Percentiles rank a stretch among this genome's conserved stretches.
phyloP scores from a whole-genome alignment of 148 eudicot species.

The Fagopyrum tataricum region DNA sequence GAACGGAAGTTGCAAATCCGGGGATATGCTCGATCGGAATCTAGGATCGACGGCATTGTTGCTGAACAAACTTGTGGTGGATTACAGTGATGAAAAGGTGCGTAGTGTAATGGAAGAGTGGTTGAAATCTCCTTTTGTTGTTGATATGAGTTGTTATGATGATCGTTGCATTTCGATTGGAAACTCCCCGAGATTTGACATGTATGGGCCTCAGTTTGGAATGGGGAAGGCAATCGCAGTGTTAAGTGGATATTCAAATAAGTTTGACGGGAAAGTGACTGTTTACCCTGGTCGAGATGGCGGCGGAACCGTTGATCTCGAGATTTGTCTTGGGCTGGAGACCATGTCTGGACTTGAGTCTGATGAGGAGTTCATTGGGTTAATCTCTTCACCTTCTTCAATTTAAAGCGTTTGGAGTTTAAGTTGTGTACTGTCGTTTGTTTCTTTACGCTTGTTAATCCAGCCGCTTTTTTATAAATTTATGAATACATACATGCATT shows the following conservation, averaged over 20 bases:
- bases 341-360: slow-evolving; percentile 10
- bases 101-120: not conserved
- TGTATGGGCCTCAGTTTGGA: slow-evolving; percentile 27
- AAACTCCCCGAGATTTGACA: slow-evolving; percentile 25
- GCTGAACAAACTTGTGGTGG: slow-evolving; percentile 17
- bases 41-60: slow-evolving; percentile 21
- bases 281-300: slow-evolving; percentile 9
- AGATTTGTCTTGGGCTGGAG: not conserved
- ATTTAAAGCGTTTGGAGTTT: too few species aligned
- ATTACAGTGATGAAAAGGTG: slow-evolving; percentile 10
- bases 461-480: too few species aligned
- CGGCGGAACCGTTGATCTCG: slow-evolving; percentile 9
- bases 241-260: slow-evolving; percentile 7
- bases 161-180: slow-evolving; percentile 15
- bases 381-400: not conserved
- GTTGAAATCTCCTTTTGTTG: slow-evolving; percentile 13
- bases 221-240: slow-evolving; percentile 21
- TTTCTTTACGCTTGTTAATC: too few species aligned
- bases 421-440: too few species aligned
- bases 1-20: not conserved
- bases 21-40: slow-evolving; percentile 5
- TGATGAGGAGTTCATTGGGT: slow-evolving; percentile 4
- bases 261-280: slow-evolving; percentile 14
- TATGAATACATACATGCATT: too few species aligned
- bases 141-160: not conserved